Base-by-base conservation (phyloP, 257 asterid species). In the Thymus mandschuricus region DNA sequence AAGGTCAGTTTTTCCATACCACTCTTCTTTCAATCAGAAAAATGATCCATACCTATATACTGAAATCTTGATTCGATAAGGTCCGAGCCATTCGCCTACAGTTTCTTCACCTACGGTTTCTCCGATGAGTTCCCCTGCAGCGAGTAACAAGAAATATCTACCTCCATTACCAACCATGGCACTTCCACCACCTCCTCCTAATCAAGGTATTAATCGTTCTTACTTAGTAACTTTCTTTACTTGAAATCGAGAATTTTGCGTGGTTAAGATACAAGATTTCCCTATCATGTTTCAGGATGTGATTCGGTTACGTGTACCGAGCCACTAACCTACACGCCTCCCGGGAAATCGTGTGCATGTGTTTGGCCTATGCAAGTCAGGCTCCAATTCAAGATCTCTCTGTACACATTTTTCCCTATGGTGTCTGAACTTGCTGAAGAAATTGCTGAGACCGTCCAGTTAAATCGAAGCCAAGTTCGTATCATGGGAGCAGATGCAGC, bases 401-500 rank as follows among this genome's bases (percentile, higher is more conserved):
- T 82, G 41, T 88, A 88, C 74, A 78, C 81, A 5, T 87, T 92
- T 73, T 85, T 92, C 76, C 89, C 97, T 0, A 67, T 85, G 80
- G 95, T 92, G 31, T 70, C 91, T 4, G 85, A 83, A 79, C 91
- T 92, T 40, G 83, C 96, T 11, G 80, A 78, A 70, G 96, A 84
- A 75, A 81, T 92, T 40, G 82, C 98, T 11, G 30, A 66, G 0
- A 46, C 86, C 11, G 68, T 87, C 71, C 82, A 63, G 2, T 62
- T 92, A 58, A 66, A 86, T 58, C 83, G 70, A 68, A 84, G 91
- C 59, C 98, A 92, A 83, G 97, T 92, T 31, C 92, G 96, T 60
- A 82, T 92, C 38, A 83, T 86, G 88, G 98, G 98, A 78, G 98
- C 96, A 62, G 91, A 92, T 76, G 91, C 90, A 63, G 95, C 85